Base-by-base conservation (phyloP, 176 grass and related monocot genomes). In the Thalia dealbata region DNA sequence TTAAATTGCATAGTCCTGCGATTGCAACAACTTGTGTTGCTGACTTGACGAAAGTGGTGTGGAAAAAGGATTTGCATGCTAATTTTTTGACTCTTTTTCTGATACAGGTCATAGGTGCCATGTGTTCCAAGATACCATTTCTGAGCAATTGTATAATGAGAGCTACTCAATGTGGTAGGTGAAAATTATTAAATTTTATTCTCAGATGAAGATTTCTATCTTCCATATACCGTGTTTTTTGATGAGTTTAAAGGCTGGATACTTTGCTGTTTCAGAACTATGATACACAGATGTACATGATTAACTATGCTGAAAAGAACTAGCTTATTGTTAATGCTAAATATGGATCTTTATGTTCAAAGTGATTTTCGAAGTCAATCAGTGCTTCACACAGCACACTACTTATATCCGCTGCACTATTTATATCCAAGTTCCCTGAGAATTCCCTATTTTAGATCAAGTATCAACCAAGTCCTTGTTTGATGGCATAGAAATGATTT, bases 101-200 rank as follows among this genome's bases (percentile, higher is more conserved):
- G 73, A 61, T 82, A 10, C 73, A 96, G 91, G 81, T 88, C 35
- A 24, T 96, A 62, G 91, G 80, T 61, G 78, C 81, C 78, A 86
- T 96, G 81, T 86, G 85, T 66, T 96, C 83, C 43, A 96, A 96
- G 82, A 74, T 96, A 56, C 91, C 91, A 30, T 79, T 88, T 80
- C 78, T 96, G 45, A 72, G 85, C 70, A 88, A 48, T 80, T 88
- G 85, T 75, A 88, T 96, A 45, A 70, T 91, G 88, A 91, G 80
- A 74, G 85, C 88, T 78, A 84, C 88, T 79, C 80, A 81, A 82
- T 91, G 78, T 81, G 91, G 91, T 96, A 88, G 22, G 73, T 78
- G 15, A 50, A 80, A 16, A 61, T 4, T 45, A 58, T 58, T 22
- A 35, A 41, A 50, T 28, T 71, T 38, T 71, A 14, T 6, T 61